Evolutionary conservation across 306 rosid genomes (phyloP), one percentile per base, ranked within the genome.

Genomic region (Luffa aegyptiaca): DNA sequence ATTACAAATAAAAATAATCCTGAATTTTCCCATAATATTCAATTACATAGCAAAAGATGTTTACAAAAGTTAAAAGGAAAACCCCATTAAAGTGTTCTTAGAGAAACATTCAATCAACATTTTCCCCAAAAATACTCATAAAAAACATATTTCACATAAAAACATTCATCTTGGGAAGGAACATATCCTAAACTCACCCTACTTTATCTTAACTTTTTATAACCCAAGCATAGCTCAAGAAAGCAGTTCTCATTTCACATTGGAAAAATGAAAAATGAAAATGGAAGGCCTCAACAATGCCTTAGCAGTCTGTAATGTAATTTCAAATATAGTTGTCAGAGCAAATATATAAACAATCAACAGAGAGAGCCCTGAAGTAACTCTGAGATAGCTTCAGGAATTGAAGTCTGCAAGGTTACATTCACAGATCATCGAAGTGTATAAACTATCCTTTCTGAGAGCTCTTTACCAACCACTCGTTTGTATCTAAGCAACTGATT

Each of bases 391-490:
- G 26, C 79, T 76, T 53, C 79, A 52, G 49, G 31, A 52, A 52
- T 35, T 39, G 79, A 20, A 20, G 55, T 59, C 21, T 33, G 17
- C 72, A 61, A 16, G 44, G 41, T 8, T 20, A 35, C 71, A 44
- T 33, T 63, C 4, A 31, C 59, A 82, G 75, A 80, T 89, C 84
- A 82, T 45, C 81, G 75, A 8, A 89, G 86, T 69, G 85, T 87
- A 84, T 83, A 90, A 37, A 91, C 88, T 88, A 93, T 86, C 82
- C 88, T 87, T 86, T 89, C 93, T 1, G 94, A 88, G 8, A 96
- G 84, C 82, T 81, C 89, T 46, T 84, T 45, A 59, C 98, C 98
- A 56, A 89, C 99, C 21, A 90, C 93, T 33, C 81, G 85, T 80
- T 44, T 85, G 87, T 91, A 96, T 79, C 82, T 84, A 75, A 46